Evolutionary conservation across 495 filamentous ascomycete genomes (phyloP).

Genomic region (Bryoglossum gracile): DNA sequence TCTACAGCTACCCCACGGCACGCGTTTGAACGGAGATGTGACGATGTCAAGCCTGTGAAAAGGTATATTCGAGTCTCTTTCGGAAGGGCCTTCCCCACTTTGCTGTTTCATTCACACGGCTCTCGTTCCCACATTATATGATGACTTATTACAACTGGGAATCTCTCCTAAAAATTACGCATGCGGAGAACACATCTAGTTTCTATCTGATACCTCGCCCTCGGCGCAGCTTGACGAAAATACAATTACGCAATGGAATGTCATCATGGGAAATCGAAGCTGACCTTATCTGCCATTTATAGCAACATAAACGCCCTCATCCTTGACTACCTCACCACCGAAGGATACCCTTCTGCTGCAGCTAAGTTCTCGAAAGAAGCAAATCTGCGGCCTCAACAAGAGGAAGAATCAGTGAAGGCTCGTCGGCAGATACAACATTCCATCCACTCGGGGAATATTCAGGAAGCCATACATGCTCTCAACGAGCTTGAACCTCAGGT

Average conservation of each 20-base stretch:
- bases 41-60: conserved; percentile 83
- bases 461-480: conserved; percentile 74
- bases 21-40: conserved; percentile 68
- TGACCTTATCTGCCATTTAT: conserved; percentile 27
- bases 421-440: conserved; percentile 71
- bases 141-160: conserved; percentile 96
- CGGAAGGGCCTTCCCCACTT: background rate
- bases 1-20: conserved; percentile 26
- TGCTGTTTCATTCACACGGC: background rate
- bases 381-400: conserved; percentile 67
- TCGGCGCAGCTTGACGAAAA: conserved; percentile 12
- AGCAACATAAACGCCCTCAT: conserved; percentile 95
- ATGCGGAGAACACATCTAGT: conserved; percentile 86
- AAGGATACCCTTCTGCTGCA: conserved; percentile 90
- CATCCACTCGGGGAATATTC: conserved; percentile 77
- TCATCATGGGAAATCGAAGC: conserved; percentile 16
- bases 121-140: conserved; percentile 43
- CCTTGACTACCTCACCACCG: conserved; percentile 94
- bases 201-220: conserved; percentile 53
- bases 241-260: conserved; percentile 2
- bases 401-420: conserved; percentile 64
- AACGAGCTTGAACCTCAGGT: conserved; percentile 91
- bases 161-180: conserved; percentile 89
- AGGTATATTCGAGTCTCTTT: conserved; percentile 53
- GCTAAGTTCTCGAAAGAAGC: conserved; percentile 91